A percentile compares a stretch with the other conserved stretches of the same genome.
These are phyloP conservation scores for Beauveria scarabaeidicola DNA, from an alignment of 2,329 filamentous ascomycete genomes.

Conservation along the genomic window DNA sequence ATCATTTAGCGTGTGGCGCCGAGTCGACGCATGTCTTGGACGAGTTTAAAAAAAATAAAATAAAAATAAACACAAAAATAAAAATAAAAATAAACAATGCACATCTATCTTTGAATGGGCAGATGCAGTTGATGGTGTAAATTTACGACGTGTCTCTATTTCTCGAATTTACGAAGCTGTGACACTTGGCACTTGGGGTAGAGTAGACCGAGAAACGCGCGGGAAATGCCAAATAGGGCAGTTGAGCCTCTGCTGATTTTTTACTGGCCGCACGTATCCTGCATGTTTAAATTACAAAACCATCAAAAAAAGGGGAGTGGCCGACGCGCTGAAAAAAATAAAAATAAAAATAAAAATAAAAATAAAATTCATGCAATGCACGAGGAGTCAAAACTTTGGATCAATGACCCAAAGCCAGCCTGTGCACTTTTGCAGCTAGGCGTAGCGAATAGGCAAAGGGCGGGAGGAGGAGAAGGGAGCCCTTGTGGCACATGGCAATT, in stretches of 20 bases:
- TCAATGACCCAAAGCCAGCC: background rate
- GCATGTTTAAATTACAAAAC: background rate
- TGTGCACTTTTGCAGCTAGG: background rate
- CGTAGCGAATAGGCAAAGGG: background rate
- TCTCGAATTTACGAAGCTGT: background rate
- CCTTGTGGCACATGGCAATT: background rate
- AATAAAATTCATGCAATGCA: background rate
- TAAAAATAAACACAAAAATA: background rate
- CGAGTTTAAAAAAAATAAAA: background rate
- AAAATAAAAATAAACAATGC: background rate
- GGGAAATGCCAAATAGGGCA: too few species aligned
- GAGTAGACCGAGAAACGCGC: too few species aligned
- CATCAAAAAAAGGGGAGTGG: background rate
- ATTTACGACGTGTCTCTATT: background rate
- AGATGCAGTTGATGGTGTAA: background rate
- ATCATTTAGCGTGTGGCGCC: background rate
- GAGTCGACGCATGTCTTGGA: slow-evolving; percentile 8
- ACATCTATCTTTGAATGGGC: background rate
- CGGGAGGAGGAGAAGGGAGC: background rate
- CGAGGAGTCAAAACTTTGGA: background rate
- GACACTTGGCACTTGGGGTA: too few species aligned
- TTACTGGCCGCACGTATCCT: background rate
- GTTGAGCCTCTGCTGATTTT: too few species aligned
- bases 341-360: background rate
- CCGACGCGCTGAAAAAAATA: background rate